Evolutionary conservation across 805 yeast genomes (phyloP).

Genomic region (Suhomyces vadensis): DNA sequence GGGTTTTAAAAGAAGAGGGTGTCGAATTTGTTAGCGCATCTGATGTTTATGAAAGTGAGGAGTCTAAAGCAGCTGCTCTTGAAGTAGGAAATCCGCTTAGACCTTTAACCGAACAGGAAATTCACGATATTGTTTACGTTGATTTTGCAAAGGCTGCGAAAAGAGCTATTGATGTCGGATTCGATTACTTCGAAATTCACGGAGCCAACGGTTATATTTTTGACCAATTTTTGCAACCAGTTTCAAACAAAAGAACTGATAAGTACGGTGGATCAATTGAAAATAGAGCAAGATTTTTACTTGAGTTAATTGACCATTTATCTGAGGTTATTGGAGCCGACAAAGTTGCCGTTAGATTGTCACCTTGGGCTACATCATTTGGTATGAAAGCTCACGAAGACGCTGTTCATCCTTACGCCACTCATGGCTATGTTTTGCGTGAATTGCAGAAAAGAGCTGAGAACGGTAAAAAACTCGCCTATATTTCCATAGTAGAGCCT

Average conservation of each 20-base stretch:
- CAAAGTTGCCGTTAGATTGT: conserved; percentile 48
- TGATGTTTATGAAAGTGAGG: conserved; percentile 36
- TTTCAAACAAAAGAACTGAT: conserved; percentile 34
- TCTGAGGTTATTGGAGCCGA: conserved; percentile 53
- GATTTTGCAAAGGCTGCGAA: conserved; percentile 49
- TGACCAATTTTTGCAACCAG: conserved; percentile 38
- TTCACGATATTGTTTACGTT: conserved; percentile 38
- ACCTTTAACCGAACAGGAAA: conserved; percentile 32
- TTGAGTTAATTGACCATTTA: conserved; percentile 45
- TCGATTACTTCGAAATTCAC: conserved; percentile 43
- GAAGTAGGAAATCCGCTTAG: conserved; percentile 29
- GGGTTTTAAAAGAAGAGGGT: conserved; percentile 34
- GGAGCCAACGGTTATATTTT: conserved; percentile 43
- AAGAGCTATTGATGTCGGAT: conserved; percentile 36
- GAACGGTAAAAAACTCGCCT: conserved; percentile 23
- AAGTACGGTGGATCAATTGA: conserved; percentile 39
- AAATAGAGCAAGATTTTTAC: conserved; percentile 35
- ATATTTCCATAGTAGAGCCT: conserved; percentile 34
- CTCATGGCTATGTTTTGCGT: conserved; percentile 40
- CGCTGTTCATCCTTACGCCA: conserved; percentile 37
- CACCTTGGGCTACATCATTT: conserved; percentile 44
- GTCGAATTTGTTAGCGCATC: conserved; percentile 42
- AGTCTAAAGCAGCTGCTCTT: conserved; percentile 32
- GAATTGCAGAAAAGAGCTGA: conserved; percentile 41
- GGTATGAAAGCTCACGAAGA: conserved; percentile 35